Evolutionary conservation across 768 basidiomycete genomes (phyloP).

Genomic region (Lyophyllum shimeji): DNA sequence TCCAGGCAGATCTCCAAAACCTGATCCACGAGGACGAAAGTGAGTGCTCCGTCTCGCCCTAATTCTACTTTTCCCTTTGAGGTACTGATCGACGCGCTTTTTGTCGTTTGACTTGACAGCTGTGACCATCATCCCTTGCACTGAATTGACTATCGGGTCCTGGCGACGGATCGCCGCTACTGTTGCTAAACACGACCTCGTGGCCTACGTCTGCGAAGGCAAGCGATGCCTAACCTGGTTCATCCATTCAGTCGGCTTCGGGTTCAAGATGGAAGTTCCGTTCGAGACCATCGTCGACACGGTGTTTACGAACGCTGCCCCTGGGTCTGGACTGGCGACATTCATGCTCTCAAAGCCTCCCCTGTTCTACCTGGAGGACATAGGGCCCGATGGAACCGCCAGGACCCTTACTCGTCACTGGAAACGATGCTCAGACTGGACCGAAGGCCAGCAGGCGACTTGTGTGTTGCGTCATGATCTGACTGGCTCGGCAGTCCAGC

Average conservation of each 20-base stretch:
- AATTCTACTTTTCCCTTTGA: not conserved
- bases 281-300: conserved; percentile 62
- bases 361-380: conserved; percentile 62
- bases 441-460: conserved; percentile 69
- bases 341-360: conserved; percentile 68
- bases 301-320: conserved; percentile 52
- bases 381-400: conserved; percentile 27
- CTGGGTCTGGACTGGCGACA: conserved; percentile 57
- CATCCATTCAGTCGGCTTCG: conserved; percentile 66
- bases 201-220: conserved; percentile 72
- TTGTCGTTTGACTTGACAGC: conserved; percentile 37
- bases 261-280: conserved; percentile 86
- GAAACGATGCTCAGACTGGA: conserved; percentile 75
- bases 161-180: conserved; percentile 74
- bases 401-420: conserved; percentile 44
- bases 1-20: conserved; percentile 58
- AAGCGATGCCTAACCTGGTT: conserved; percentile 77
- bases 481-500: conserved; percentile 60
- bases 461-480: conserved; percentile 63
- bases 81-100: conserved; percentile 1
- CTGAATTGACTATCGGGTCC: conserved; percentile 69
- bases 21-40: conserved; percentile 78
- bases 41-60: conserved; percentile 35
- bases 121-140: conserved; percentile 74
- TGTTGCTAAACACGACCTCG: conserved; percentile 58